Evolutionary conservation across 306 rosid genomes (phyloP), one percentile per base, ranked within the genome.

Genomic region (Geum urbanum): DNA sequence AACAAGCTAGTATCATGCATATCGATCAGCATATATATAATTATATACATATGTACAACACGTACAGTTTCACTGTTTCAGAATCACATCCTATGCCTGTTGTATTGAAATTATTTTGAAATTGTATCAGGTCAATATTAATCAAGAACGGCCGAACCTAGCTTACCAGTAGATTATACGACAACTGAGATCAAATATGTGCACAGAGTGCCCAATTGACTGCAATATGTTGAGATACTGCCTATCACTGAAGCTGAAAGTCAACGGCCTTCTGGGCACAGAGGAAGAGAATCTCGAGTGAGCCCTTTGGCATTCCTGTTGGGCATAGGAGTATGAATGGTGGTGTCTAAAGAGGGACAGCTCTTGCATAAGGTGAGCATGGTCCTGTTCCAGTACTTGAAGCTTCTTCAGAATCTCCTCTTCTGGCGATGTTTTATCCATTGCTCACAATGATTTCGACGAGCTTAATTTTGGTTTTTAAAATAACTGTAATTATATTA

Each of bases 141-240:
- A n/a, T n/a, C n/a, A n/a, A n/a, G n/a, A n/a, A n/a, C n/a, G n/a
- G n/a, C n/a, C n/a, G n/a, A n/a, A n/a, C n/a, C n/a, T n/a, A n/a
- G n/a, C 79, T 63, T 43, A 94, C 99, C 97, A 94, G 80, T 84
- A 91, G 46, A 86, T 86, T 41, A 94, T 77, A 52, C 79, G 90
- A 76, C 77, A 73, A 55, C 61, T 59, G 59, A 78, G 89, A 90
- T 94, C 99, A 80, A 91, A 78, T 43, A 88, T 79, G 79, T 94
- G 88, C 68, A 94, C 89, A 74, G 97, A 74, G 51, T 91, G 99
- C 49, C 99, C 99, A 86, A 91, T 81, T 55, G 97, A 94, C 79
- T 94, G 96, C 87, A 94, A 83, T 60, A 91, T 94, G 84, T 87
- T 94, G 46, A 86, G 81, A 82, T 83, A 91, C 66, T 94, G 97